phyloP scores from a whole-genome alignment of 495 filamentous ascomycete genomes.

The Xylaria grammica region DNA sequence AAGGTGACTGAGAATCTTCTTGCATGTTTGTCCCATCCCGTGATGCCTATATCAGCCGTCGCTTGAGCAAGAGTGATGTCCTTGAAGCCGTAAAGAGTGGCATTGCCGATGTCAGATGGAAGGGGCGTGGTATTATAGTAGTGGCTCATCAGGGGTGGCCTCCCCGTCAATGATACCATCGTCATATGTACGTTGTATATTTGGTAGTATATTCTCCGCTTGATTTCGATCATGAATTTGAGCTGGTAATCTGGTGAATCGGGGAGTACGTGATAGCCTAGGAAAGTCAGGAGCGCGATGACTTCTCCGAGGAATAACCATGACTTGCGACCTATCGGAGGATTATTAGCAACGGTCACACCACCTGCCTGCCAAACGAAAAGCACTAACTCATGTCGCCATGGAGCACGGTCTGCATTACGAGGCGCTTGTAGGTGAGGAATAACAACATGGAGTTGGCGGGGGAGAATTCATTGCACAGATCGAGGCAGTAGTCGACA shows the following conservation, averaged over 20 bases:
- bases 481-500: constrained; percentile 49
- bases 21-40: constrained; percentile 60
- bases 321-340: constrained; percentile 40
- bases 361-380: not conserved
- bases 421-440: constrained; percentile 49
- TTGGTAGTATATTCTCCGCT: constrained; percentile 56
- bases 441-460: constrained; percentile 56
- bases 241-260: constrained; percentile 16
- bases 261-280: constrained; percentile 58
- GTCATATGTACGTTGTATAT: constrained; percentile 44
- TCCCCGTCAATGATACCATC: constrained; percentile 16
- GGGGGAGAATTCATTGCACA: constrained; percentile 53
- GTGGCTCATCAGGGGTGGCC: constrained; percentile 15
- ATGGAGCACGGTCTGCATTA: constrained; percentile 52
- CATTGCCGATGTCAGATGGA: constrained; percentile 63
- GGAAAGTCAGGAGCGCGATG: constrained; percentile 58
- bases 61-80: constrained; percentile 45
- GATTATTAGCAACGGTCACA: constrained; percentile 8
- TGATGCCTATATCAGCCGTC: constrained; percentile 52
- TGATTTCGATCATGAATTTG: constrained; percentile 43
- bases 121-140: constrained; percentile 44
- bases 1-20: constrained; percentile 46
- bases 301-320: constrained; percentile 62
- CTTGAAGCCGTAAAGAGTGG: constrained; percentile 51
- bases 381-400: constrained; percentile 58